Base-by-base conservation (phyloP, 768 basidiomycete species). In the Suillus occidentalis region DNA sequence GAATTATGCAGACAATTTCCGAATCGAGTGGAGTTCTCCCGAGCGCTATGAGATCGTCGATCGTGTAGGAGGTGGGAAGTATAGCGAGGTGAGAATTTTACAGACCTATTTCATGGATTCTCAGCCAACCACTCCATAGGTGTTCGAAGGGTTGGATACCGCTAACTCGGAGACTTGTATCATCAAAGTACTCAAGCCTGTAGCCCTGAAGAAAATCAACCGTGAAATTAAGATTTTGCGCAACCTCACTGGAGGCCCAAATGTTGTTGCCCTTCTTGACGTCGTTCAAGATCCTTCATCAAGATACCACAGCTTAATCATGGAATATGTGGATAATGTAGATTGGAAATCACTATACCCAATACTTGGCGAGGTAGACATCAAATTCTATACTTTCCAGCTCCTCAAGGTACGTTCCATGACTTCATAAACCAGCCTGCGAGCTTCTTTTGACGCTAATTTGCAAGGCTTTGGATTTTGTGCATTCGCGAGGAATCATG, bases 171-270 rank as follows among this genome's bases (percentile, higher is more conserved):
- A 85, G 65, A 82, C 78, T 63, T 86, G 85, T 70, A 79, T 89
- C 68, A 83, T 91, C 78, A 91, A 91, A 73, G 88, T 90, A 6
- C 79, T 90, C 69, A 91, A 91, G 70, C 89, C 89, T 28, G 88
- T 90, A 49, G 87, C 77, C 45, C 64, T 71, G 81, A 75, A 84
- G 82, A 90, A 90, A 80, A 86, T 90, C 73, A 88, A 89, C 77
- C 81, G 89, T 37, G 89, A 91, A 75, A 87, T 91, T 76, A 90
- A 90, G 78, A 86, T 90, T 64, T 76, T 91, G 58, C 84, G 85
- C 65, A 89, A 89, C 73, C 72, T 91, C 34, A 83, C 86, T 9
- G 89, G 89, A 9, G 89, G 88, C 3, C 84, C 87, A n/a, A 91
- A 90, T 77, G 80, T 90, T 63, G 82, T 91, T 67, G 82, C 79